Evolutionary conservation across 192 early-diverging fungal species (phyloP), one percentile per base, ranked within the genome.

Genomic region (Coemansia sp.): DNA sequence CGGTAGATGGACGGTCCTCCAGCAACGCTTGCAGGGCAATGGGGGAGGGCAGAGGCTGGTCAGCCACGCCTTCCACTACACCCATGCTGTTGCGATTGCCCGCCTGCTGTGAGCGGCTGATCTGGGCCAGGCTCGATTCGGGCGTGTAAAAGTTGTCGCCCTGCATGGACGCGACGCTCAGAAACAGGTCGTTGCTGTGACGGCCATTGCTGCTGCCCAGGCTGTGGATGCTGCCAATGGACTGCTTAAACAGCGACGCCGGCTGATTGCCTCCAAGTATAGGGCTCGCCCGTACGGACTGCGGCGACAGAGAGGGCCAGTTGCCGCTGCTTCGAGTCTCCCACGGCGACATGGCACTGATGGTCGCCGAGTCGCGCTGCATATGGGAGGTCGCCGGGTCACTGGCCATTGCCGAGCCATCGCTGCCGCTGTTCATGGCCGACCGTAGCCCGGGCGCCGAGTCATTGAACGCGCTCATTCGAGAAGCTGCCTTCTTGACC

Each of bases 391-490:
- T 44, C 40, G 23, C 40, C 7, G 12, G 22, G 40, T 20, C 25
- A 14, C 13, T 20, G 23, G 40, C 27, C 17, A n/a, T 27, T 42
- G 25, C 5, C 7, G 0, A 5, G 17, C 6, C 21, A 5, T 5
- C 1, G 21, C 14, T 25, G 25, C 7, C 10, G n/a, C n/a, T n/a
- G n/a, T n/a, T n/a, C n/a, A n/a, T n/a, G n/a, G n/a, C n/a, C 10
- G 34, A 34, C 1, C 51, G 29, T 16, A 36, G 34, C 7, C 28
- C 33, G 20, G 18, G 26, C 4, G 56, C 38, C 8, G 58, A 43
- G 16, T 49, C 65, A 17, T 38, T 57, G 38, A 73, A 73, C 4
- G 62, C 69, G 12, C 69, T 73, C 69, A 73, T 73, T 11, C 62
- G 57, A 7, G 49, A 33, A 0, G 13, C 36, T 16, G 16, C 10